Evolutionary conservation across 2,329 filamentous ascomycete species (phyloP).

Genomic region (Hortaea sp.): DNA sequence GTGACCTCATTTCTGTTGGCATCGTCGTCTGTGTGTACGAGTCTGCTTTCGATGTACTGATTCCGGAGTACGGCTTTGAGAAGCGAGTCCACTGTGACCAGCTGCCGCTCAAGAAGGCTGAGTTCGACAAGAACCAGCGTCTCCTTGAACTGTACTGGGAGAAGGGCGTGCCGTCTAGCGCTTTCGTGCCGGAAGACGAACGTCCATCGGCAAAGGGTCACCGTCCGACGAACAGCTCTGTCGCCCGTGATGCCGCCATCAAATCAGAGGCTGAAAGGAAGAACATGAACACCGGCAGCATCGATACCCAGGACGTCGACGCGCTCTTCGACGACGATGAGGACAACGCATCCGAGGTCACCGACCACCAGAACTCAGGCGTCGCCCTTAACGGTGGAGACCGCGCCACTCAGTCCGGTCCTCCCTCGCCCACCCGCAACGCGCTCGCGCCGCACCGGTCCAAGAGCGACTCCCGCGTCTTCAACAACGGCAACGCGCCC

Average conservation of each 20-base stretch:
- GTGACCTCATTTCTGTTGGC: slow-evolving; percentile 88
- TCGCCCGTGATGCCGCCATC: slow-evolving; percentile 71
- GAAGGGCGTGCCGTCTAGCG: slow-evolving; percentile 94
- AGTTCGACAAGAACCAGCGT: slow-evolving; percentile 92
- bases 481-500: slow-evolving; percentile 56
- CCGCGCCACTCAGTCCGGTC: slow-evolving; percentile 89
- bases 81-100: slow-evolving; percentile 99
- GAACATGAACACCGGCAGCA: slow-evolving; percentile 89
- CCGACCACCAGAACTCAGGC: slow-evolving; percentile 74
- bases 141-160: slow-evolving; percentile 98
- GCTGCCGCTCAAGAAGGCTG: slow-evolving; percentile 95
- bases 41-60: slow-evolving; percentile 94
- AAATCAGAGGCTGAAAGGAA: slow-evolving; percentile 78
- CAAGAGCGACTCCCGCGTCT: slow-evolving; percentile 87
- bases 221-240: slow-evolving; percentile 44
- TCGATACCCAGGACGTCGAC: slow-evolving; percentile 85
- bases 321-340: slow-evolving; percentile 85
- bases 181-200: slow-evolving; percentile 94
- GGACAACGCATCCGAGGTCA: slow-evolving; percentile 61
- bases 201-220: slow-evolving; percentile 65
- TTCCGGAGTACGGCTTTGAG: slow-evolving; percentile 97
- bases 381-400: slow-evolving; percentile 66
- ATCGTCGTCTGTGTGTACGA: slow-evolving; percentile 97
- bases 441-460: slow-evolving; percentile 70
- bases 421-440: slow-evolving; percentile 76